These are phyloP conservation scores for Ceratobasidium sp. DNA, from an alignment of 1,284 basidiomycete genomes.

Conservation along the genomic window DNA sequence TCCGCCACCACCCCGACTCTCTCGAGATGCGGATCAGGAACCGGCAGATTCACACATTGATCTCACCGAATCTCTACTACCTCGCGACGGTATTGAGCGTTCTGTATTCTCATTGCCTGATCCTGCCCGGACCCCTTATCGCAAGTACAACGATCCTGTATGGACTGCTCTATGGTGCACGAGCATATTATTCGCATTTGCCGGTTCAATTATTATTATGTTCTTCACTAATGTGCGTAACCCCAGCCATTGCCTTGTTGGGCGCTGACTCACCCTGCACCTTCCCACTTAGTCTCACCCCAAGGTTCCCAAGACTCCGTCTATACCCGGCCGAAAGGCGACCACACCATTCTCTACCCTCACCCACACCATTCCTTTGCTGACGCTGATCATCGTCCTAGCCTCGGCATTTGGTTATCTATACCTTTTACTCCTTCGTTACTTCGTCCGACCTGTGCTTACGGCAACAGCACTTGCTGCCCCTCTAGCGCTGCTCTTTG, in stretches of 20 bases:
- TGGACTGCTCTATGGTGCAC: slow-evolving; percentile 79
- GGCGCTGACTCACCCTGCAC: slow-evolving; percentile 41
- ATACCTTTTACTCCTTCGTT: slow-evolving; percentile 80
- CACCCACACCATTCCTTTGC: slow-evolving; percentile 85
- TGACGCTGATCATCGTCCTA: slow-evolving; percentile 81
- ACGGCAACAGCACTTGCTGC: slow-evolving; percentile 82
- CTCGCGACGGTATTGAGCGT: slow-evolving; percentile 71
- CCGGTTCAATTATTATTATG: slow-evolving; percentile 74
- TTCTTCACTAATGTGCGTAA: slow-evolving; percentile 61
- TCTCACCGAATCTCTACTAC: slow-evolving; percentile 78
- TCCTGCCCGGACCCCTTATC: slow-evolving; percentile 70
- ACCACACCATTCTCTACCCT: slow-evolving; percentile 77
- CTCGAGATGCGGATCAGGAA: slow-evolving; percentile 53
- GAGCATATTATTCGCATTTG: slow-evolving; percentile 68
- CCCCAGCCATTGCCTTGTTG: slow-evolving; percentile 29
- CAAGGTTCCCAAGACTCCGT: slow-evolving; percentile 35
- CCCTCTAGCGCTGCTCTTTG: slow-evolving; percentile 83
- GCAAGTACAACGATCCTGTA: slow-evolving; percentile 76
- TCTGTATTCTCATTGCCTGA: slow-evolving; percentile 79
- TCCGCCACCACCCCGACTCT: slow-evolving; percentile 52
- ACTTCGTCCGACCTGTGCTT: slow-evolving; percentile 86
- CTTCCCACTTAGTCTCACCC: slow-evolving; percentile 42
- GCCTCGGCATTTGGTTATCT: slow-evolving; percentile 79
- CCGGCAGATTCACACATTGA: slow-evolving; percentile 67
- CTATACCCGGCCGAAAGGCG: slow-evolving; percentile 42